Conservation (phyloP, 768 basidiomycete genomes). For the Sutorius australiensis region DNA sequence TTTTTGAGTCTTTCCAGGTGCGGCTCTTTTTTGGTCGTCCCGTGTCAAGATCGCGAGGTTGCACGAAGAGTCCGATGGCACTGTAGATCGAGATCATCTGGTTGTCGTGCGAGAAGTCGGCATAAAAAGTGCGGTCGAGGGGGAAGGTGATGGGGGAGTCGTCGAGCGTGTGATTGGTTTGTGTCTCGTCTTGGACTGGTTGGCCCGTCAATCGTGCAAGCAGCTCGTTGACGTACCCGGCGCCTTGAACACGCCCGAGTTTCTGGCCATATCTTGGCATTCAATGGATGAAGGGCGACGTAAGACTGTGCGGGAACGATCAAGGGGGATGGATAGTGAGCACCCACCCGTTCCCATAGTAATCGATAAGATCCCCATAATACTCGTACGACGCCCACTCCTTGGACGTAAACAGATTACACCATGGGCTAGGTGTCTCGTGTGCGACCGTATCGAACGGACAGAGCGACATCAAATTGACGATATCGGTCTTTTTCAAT, state of each 20-base stretch:
- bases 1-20: slow-evolving; percentile 48
- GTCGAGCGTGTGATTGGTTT: slow-evolving; percentile 74
- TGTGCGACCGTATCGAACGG: slow-evolving; percentile 21
- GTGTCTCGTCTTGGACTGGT: slow-evolving; percentile 64
- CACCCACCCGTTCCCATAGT: slow-evolving; percentile 63
- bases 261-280: slow-evolving; percentile 55
- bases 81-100: slow-evolving; percentile 71
- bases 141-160: slow-evolving; percentile 65
- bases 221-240: slow-evolving; percentile 85
- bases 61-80: slow-evolving; percentile 50
- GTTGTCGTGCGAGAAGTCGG: slow-evolving; percentile 85
- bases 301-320: neutral
- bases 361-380: slow-evolving; percentile 65
- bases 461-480: neutral
- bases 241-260: slow-evolving; percentile 71
- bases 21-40: slow-evolving; percentile 17
- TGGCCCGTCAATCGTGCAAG: slow-evolving; percentile 66
- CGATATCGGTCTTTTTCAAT: slow-evolving; percentile 45
- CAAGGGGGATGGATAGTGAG: neutral
- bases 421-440: slow-evolving; percentile 56
- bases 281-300: neutral
- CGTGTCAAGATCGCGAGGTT: slow-evolving; percentile 25
- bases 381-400: slow-evolving; percentile 70
- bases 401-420: slow-evolving; percentile 52
- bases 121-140: slow-evolving; percentile 58